phyloP scores from a whole-genome alignment of 306 rosid genomes.

The Quercus parvula region DNA sequence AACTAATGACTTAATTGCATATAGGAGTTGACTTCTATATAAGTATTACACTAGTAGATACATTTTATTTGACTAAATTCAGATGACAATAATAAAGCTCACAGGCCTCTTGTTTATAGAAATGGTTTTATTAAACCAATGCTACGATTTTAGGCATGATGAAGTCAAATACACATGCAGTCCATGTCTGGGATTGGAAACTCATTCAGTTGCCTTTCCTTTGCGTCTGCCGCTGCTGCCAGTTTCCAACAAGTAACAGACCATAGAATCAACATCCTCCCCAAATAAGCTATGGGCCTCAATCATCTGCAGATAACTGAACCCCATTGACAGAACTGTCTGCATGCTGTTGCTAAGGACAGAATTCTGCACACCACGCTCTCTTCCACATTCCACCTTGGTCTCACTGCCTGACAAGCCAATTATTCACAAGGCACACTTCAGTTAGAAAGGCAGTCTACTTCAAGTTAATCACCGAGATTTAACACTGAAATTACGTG shows the following conservation, averaged over 20 bases:
- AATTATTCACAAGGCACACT: constrained; percentile 11
- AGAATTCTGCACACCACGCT: constrained; percentile 29
- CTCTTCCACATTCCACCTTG: constrained; percentile 39
- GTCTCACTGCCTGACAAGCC: constrained; percentile 56
- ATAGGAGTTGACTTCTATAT: background rate
- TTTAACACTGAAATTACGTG: background rate
- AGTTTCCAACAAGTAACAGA: constrained; percentile 79
- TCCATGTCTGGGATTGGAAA: background rate
- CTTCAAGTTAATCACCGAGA: background rate
- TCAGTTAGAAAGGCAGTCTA: constrained; percentile 8
- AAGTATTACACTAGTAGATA: background rate
- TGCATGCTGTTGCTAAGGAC: constrained; percentile 64
- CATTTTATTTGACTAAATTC: background rate
- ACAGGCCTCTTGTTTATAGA: background rate
- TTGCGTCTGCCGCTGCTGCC: constrained; percentile 75
- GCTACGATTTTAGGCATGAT: background rate
- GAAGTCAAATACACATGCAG: background rate
- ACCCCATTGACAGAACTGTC: constrained; percentile 81
- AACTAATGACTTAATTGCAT: background rate
- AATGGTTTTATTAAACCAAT: background rate
- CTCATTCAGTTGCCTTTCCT: constrained; percentile 89
- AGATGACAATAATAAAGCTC: background rate
- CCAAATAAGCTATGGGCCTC: constrained; percentile 96
- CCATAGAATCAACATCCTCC: constrained; percentile 93
- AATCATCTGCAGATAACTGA: constrained; percentile 73